These are phyloP conservation scores for Parachaetomium inaequale DNA, from an alignment of 495 filamentous ascomycete genomes.

Conservation along the genomic window DNA sequence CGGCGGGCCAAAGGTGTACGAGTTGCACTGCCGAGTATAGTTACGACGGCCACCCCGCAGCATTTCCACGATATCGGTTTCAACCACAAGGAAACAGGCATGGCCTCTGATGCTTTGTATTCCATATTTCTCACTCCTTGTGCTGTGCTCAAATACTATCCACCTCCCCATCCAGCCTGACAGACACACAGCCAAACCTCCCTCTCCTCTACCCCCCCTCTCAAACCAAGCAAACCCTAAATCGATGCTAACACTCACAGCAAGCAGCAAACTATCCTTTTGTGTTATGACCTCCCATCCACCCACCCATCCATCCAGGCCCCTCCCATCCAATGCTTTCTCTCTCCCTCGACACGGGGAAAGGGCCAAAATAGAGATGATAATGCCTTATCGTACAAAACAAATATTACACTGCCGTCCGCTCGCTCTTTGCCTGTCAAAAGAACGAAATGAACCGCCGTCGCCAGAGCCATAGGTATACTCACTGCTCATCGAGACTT, in stretches of 20 bases:
- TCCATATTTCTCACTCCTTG: too few species aligned
- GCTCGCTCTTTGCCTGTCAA: not conserved
- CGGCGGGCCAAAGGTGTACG: too few species aligned
- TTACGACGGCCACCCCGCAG: too few species aligned
- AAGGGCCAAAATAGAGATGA: not conserved
- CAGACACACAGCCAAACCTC: not conserved
- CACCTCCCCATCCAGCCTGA: not conserved
- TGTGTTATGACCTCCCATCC: conserved; percentile 4
- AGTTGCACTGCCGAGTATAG: too few species aligned
- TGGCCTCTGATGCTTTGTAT: too few species aligned
- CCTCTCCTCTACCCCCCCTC: not conserved
- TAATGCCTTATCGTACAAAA: conserved; percentile 12
- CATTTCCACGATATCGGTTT: too few species aligned
- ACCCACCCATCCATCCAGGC: not conserved
- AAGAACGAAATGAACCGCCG: not conserved
- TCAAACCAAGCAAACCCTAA: not conserved
- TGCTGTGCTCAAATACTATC: not conserved
- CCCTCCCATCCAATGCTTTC: not conserved
- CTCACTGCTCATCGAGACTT: too few species aligned
- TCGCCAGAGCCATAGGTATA: too few species aligned
- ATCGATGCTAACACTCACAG: conserved; percentile 3
- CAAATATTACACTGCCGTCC: conserved; percentile 6
- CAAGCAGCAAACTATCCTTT: conserved; percentile 10
- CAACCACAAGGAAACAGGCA: too few species aligned
- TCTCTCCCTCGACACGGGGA: not conserved